Conservation (phyloP, 1,284 basidiomycete genomes). For the Coniferiporia sulphurascens region DNA sequence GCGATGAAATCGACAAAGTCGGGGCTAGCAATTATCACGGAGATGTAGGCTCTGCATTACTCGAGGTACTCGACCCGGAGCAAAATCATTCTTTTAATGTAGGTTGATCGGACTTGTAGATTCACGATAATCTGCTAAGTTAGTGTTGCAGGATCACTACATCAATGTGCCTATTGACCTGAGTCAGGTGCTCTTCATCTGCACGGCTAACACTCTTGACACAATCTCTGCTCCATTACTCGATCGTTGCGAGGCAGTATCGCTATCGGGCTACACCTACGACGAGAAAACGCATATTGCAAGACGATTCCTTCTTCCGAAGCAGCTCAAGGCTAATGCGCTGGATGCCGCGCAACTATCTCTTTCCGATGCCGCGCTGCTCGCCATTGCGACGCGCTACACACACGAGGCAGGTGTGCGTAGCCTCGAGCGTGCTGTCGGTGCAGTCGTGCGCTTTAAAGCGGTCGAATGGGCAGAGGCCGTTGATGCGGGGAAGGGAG, state of each 20-base stretch:
- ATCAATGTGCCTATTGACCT: conserved; percentile 88
- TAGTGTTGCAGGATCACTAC: conserved; percentile 70
- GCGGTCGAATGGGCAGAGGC: conserved; percentile 85
- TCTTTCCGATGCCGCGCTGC: conserved; percentile 64
- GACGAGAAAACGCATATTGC: conserved; percentile 91
- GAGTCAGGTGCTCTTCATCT: conserved; percentile 85
- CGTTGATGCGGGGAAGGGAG: conserved; percentile 39
- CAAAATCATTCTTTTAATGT: conserved; percentile 85
- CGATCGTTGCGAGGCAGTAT: conserved; percentile 70
- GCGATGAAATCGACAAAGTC: conserved; percentile 86
- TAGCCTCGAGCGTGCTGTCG: conserved; percentile 83
- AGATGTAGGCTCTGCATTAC: conserved; percentile 80
- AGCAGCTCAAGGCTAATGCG: conserved; percentile 73
- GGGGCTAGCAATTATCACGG: conserved; percentile 84
- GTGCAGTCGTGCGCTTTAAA: conserved; percentile 79
- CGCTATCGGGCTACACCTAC: conserved; percentile 80
- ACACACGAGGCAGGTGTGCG: conserved; percentile 92
- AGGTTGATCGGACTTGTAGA: conserved; percentile 26
- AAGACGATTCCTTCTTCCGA: conserved; percentile 78
- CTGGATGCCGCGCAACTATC: conserved; percentile 49
- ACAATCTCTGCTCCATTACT: conserved; percentile 83
- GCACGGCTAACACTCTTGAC: conserved; percentile 82
- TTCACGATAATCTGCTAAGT: neutral
- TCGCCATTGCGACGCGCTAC: conserved; percentile 71
- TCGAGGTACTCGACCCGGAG: conserved; percentile 90